Conservation (phyloP, 2,329 filamentous ascomycete genomes). For the Talaromyces marneffei region DNA sequence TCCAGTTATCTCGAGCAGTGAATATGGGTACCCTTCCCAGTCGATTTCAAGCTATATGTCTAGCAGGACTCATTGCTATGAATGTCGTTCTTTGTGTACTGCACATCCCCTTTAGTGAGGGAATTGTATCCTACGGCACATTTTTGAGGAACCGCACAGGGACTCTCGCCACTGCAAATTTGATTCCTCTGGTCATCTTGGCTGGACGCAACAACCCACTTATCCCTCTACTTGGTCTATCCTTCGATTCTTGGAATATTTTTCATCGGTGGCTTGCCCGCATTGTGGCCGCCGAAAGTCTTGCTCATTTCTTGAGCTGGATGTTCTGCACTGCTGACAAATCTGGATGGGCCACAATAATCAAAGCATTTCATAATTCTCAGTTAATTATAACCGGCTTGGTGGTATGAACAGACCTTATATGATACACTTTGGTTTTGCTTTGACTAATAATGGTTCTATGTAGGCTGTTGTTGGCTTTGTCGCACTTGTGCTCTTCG, state of each 20-base stretch:
- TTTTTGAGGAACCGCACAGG: constrained; percentile 55
- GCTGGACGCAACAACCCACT: constrained; percentile 88
- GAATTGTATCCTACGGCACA: constrained; percentile 29
- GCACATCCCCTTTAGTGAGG: constrained; percentile 36
- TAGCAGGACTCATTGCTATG: constrained; percentile 38
- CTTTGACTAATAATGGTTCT: background rate
- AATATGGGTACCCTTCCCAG: constrained; percentile 44
- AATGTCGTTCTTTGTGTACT: constrained; percentile 48
- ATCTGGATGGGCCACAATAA: constrained; percentile 33
- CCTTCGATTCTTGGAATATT: constrained; percentile 92
- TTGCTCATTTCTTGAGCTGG: constrained; percentile 67
- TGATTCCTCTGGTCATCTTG: constrained; percentile 79
- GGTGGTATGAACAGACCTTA: constrained; percentile 32
- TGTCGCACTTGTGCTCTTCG: constrained; percentile 60
- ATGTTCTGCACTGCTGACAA: constrained; percentile 58
- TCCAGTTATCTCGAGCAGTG: constrained; percentile 39
- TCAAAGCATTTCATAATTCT: constrained; percentile 25
- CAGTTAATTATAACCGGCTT: constrained; percentile 39
- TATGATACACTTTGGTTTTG: background rate
- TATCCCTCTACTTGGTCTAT: constrained; percentile 70
- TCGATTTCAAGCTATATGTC: constrained; percentile 41
- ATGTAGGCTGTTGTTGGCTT: constrained; percentile 49
- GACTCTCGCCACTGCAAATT: constrained; percentile 75
- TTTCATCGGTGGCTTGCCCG: constrained; percentile 77
- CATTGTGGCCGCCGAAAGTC: constrained; percentile 59